Base-by-base conservation (phyloP, 2,329 filamentous ascomycete species). In the Acrocalymma vagum region DNA sequence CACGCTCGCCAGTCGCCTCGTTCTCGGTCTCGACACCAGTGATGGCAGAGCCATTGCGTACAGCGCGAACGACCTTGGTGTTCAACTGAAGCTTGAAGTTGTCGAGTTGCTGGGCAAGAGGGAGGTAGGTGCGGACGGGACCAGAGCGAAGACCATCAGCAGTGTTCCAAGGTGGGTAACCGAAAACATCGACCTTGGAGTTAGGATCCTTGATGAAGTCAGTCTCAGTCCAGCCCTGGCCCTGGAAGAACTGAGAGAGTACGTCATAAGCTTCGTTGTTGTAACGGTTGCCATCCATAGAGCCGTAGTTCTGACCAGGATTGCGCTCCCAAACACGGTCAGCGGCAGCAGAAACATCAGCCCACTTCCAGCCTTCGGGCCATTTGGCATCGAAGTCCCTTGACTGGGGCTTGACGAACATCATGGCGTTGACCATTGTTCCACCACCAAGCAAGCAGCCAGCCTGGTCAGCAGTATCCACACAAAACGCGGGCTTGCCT, bases 361-460 rank as follows among this genome's bases (percentile, higher is more conserved):
- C 61, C 29, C 80, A 78, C 64, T 86, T 84, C 87, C 87, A 91
- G 29, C 86, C 86, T 3, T 71, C 51, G 2, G 87, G 87, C 73
- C 87, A 90, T 63, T 87, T 86, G 60, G 82, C 79, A 60, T 90
- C 82, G 72, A 86, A 90, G 62, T 90, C 87, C 6, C 52, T 45
- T 15, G 62, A 53, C 15, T 65, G 60, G 11, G 66, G 66, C 36
- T 44, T 61, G 34, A 69, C 64, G 21, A 56, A 65, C 59, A 66
- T 69, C 38, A 80, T 83, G 26, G 83, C 80, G 53, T 88, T 88
- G 58, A 88, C 74, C 13, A 81, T 78, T 2, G 81, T 84, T 3
- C 82, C 81, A 30, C 86, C 86, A 26, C 86, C 86, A 2, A 88
- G 76, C 20, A 88, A 72, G 50, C 86, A 89, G 6, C 84, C 86